Evolutionary conservation across 73 alveolate genomes (phyloP), one percentile per base, ranked within the genome.

Genomic region (Diophrys appendiculata): DNA sequence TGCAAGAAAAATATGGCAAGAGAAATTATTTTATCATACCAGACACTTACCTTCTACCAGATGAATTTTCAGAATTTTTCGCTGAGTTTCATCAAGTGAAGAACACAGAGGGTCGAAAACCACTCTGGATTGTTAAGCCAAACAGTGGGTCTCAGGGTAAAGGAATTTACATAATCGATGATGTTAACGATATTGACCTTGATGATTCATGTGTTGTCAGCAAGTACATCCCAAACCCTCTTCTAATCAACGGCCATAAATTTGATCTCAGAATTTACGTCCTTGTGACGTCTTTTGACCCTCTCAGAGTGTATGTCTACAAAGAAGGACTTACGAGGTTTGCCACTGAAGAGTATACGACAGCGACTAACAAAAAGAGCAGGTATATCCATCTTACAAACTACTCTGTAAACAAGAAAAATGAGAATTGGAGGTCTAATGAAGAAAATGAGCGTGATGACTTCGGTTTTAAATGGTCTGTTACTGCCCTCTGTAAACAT

Each of bases 81-180:
- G 78, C 78, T 30, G 78, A 70, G 65, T 70, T 70, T 33, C 78
- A 70, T 33, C 78, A 88, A 88, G 77, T 54, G 24, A 78, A 68
- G 27, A 54, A 78, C 81, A 75, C 82, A 71, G 78, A 35, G 65
- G 52, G 78, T 0, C 31, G 65, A 34, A 88, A 84, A 69, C 85
- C 88, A 14, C 33, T 90, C 22, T 93, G 98, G 96, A 93, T 93
- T 28, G 94, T 91, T 56, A 93, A 93, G 76, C 98, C 98, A 27
- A 88, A 88, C 74, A 92, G 86, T 72, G 54, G 81, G 43, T 81
- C 93, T 34, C 93, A 90, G 77, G 98, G 98, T 0, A 91, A 90
- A 84, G 98, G 98, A 25, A 93, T 93, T 27, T 83, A 84, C 77
- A 54, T 93, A 72, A 68, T 91, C 30, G 95, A 93, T 76, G 80